Percentiles rank a stretch among this genome's conserved stretches.
These are phyloP conservation scores for Fomitopsis palustris DNA, from an alignment of 1,284 basidiomycete genomes.

Conservation along the genomic window DNA sequence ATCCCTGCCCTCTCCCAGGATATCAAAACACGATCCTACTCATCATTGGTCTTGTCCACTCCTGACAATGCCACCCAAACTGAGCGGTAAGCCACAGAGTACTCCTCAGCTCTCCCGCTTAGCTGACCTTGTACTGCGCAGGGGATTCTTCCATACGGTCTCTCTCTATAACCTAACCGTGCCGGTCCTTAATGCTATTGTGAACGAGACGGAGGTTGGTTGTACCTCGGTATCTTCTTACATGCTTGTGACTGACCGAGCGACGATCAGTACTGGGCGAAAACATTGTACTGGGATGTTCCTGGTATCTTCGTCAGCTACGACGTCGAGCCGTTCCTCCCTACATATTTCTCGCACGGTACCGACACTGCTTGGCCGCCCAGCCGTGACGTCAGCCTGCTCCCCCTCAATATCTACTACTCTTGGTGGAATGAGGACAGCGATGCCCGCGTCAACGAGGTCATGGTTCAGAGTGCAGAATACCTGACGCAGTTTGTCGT, in stretches of 20 bases:
- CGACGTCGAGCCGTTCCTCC: constrained; percentile 54
- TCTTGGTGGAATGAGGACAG: constrained; percentile 33
- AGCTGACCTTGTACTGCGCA: constrained; percentile 15
- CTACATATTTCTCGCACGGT: constrained; percentile 39
- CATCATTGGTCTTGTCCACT: constrained; percentile 34
- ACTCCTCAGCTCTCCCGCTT: background rate
- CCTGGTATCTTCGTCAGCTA: constrained; percentile 37
- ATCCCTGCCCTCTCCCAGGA: constrained; percentile 28
- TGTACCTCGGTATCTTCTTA: background rate
- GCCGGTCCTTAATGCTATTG: constrained; percentile 39
- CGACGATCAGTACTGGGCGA: constrained; percentile 24
- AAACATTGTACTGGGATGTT: background rate
- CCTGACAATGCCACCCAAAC: constrained; percentile 36
- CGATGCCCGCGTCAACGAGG: constrained; percentile 39
- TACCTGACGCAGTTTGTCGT: constrained; percentile 35
- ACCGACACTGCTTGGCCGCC: constrained; percentile 47
- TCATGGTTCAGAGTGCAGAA: constrained; percentile 35
- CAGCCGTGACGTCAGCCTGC: constrained; percentile 33
- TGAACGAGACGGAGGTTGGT: constrained; percentile 47
- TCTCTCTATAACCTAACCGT: constrained; percentile 26
- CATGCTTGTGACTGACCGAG: background rate
- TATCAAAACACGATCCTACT: constrained; percentile 33
- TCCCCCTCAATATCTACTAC: constrained; percentile 47
- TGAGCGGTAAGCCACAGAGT: background rate
- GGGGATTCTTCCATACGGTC: constrained; percentile 47